phyloP scores from a whole-genome alignment of 345 rosid species.

The Eucalyptus polybractea region DNA sequence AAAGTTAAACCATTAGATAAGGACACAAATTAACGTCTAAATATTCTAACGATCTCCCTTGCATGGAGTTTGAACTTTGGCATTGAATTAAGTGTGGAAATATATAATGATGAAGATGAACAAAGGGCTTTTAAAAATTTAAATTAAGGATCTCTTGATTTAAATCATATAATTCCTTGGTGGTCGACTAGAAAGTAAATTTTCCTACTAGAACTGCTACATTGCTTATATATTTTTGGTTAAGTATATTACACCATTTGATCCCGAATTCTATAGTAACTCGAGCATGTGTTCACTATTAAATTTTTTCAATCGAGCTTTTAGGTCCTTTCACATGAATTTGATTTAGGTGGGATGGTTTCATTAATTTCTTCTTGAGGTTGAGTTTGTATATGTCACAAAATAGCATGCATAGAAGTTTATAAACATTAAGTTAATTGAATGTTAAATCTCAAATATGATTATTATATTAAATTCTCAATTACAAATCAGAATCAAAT shows the following conservation, averaged over 20 bases:
- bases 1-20: neutral
- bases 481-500: neutral
- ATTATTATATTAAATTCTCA: neutral
- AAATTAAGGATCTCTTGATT: no score
- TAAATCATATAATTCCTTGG: neutral
- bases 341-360: neutral
- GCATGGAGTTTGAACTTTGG: neutral
- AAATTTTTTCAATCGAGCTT: no score
- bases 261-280: no score
- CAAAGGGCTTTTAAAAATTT: neutral
- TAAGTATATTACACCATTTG: no score
- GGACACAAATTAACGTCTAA: neutral
- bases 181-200: neutral
- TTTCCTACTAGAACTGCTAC: no score
- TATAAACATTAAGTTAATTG: neutral
- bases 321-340: neutral
- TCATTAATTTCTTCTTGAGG: neutral
- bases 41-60: neutral
- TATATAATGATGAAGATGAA: neutral
- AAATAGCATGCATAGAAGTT: neutral
- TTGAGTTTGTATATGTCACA: neutral
- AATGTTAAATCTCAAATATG: neutral
- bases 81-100: neutral
- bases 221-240: no score
- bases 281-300: no score